Evolutionary conservation across 2,329 filamentous ascomycete species (phyloP).

Genomic region (Drechslerella coelobrocha): DNA sequence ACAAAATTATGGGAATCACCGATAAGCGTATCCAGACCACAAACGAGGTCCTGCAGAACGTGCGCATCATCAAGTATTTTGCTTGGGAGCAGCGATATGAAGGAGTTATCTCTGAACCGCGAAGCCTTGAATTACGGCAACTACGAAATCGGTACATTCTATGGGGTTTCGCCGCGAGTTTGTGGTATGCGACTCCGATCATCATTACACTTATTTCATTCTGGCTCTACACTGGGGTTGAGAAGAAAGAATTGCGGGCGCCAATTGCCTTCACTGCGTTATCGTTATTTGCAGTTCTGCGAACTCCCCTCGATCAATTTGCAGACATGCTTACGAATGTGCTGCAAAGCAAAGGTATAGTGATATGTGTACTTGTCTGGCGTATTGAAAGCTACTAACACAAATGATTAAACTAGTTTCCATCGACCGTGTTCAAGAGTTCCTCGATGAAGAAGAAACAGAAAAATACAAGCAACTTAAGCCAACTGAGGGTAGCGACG

Average conservation of each 20-base stretch:
- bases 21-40: conserved; percentile 96
- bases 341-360: conserved; percentile 80
- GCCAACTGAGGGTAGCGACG: conserved; percentile 67
- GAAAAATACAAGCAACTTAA: conserved; percentile 90
- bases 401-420: conserved; percentile 68
- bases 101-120: conserved; percentile 85
- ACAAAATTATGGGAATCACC: conserved; percentile 87
- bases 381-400: too few relatives aligned
- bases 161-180: conserved; percentile 88
- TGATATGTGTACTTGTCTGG: not conserved
- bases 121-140: conserved; percentile 76
- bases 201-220: conserved; percentile 97
- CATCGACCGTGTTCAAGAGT: conserved; percentile 93
- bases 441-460: conserved; percentile 90
- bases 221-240: conserved; percentile 86
- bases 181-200: conserved; percentile 95
- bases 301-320: conserved; percentile 91
- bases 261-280: conserved; percentile 95
- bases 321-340: conserved; percentile 99
- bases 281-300: conserved; percentile 91
- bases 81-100: conserved; percentile 96
- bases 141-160: conserved; percentile 84
- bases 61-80: conserved; percentile 99
- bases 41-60: conserved; percentile 96
- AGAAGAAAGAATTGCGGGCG: conserved; percentile 85